Evolutionary conservation across 306 rosid species (phyloP).

Genomic region (Inga oerstediana): DNA sequence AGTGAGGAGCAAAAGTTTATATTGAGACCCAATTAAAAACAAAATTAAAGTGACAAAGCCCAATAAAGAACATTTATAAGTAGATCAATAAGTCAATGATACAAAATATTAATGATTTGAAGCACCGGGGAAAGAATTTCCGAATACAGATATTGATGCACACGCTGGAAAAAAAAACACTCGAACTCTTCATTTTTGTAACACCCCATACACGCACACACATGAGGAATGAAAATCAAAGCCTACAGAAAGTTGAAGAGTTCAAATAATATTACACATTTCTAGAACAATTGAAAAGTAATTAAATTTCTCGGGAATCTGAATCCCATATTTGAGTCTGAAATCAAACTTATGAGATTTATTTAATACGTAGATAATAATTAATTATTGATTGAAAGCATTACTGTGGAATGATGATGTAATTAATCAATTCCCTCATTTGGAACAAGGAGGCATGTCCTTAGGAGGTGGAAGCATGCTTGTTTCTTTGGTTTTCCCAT

Average conservation of each 20-base stretch:
- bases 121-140: not conserved
- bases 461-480: conserved; percentile 34
- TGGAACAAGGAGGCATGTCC: conserved; percentile 8
- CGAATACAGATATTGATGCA: not conserved
- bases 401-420: not conserved
- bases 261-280: too few relatives aligned
- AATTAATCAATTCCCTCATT: not conserved
- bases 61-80: not conserved
- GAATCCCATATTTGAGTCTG: not conserved
- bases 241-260: too few relatives aligned
- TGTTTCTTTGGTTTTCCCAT: conserved; percentile 29
- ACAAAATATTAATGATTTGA: too few relatives aligned
- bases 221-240: too few relatives aligned
- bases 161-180: too few relatives aligned
- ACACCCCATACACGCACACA: too few relatives aligned
- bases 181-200: too few relatives aligned
- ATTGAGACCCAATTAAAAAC: not conserved
- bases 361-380: not conserved
- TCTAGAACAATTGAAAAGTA: not conserved
- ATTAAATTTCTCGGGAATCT: not conserved
- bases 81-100: too few relatives aligned
- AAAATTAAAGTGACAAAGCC: not conserved
- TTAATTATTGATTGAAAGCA: not conserved
- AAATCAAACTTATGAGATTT: not conserved
- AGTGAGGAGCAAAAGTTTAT: too few relatives aligned